Percentiles rank a stretch among this genome's conserved stretches.
phyloP scores from a whole-genome alignment of 1,139 yeast species.

The Schizosaccharomyces versatilis region DNA sequence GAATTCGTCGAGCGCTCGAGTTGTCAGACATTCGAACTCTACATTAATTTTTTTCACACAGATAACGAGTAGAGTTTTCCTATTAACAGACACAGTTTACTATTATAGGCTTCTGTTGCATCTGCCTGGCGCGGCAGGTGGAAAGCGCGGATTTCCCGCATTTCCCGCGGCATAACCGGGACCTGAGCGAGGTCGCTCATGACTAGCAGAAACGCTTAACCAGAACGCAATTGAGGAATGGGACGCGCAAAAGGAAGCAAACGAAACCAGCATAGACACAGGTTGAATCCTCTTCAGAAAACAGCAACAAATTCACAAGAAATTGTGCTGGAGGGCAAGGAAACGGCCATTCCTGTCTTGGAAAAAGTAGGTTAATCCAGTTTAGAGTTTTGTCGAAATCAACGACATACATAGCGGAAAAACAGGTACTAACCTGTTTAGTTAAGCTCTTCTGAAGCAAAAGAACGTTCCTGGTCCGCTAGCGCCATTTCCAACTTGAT shows the following conservation, averaged over 20 bases:
- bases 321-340: not conserved
- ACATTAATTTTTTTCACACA: no score
- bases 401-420: not conserved
- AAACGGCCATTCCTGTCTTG: constrained; percentile 1
- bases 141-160: no score
- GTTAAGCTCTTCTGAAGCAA: constrained; percentile 36
- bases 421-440: not conserved
- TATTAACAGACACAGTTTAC: no score
- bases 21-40: not conserved
- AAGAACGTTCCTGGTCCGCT: constrained; percentile 60
- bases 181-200: no score
- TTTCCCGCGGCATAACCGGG: no score
- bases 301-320: not conserved
- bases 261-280: not conserved
- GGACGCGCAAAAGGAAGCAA: not conserved
- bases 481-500: constrained; percentile 49
- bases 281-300: constrained; percentile 1
- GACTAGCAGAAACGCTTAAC: no score
- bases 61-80: no score
- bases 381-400: not conserved
- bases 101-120: no score
- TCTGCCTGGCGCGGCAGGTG: no score
- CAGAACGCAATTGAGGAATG: constrained; percentile 7
- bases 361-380: not conserved
- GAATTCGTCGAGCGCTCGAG: constrained; percentile 2